Conservation (phyloP, 164 flowering plant species). For the Chloranthus sessilifolius region DNA sequence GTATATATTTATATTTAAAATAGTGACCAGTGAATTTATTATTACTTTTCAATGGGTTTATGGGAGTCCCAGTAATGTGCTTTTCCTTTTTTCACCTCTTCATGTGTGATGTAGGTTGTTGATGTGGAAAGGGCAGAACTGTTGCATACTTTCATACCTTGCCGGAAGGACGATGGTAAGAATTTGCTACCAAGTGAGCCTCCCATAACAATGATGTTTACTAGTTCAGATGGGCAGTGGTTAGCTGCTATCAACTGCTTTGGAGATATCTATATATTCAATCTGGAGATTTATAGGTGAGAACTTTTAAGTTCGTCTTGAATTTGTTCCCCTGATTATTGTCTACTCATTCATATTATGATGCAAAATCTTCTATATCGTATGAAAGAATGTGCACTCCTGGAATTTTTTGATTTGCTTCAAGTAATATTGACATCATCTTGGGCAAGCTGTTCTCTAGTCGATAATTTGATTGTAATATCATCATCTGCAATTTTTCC, state of each 20-base stretch:
- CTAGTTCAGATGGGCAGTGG: slow-evolving; percentile 90
- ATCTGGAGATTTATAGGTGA: slow-evolving; percentile 74
- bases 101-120: slow-evolving; percentile 46
- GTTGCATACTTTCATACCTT: slow-evolving; percentile 60
- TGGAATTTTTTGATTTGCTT: no score
- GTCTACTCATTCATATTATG: no score
- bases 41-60: no score
- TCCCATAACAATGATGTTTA: slow-evolving; percentile 76
- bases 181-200: slow-evolving; percentile 64
- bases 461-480: no score
- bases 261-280: slow-evolving; percentile 86
- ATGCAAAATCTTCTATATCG: no score
- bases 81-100: neutral
- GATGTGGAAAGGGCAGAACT: slow-evolving; percentile 43
- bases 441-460: no score
- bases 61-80: no score
- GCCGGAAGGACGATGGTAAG: slow-evolving; percentile 42
- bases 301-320: neutral
- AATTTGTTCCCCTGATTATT: neutral
- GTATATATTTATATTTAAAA: no score
- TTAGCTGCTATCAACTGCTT: slow-evolving; percentile 84
- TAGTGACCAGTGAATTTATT: no score
- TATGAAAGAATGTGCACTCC: no score
- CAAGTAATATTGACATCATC: neutral
- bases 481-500: no score